Evolutionary conservation across 1,284 basidiomycete genomes (phyloP).

Genomic region (Cutaneotrichosporon curvatum): DNA sequence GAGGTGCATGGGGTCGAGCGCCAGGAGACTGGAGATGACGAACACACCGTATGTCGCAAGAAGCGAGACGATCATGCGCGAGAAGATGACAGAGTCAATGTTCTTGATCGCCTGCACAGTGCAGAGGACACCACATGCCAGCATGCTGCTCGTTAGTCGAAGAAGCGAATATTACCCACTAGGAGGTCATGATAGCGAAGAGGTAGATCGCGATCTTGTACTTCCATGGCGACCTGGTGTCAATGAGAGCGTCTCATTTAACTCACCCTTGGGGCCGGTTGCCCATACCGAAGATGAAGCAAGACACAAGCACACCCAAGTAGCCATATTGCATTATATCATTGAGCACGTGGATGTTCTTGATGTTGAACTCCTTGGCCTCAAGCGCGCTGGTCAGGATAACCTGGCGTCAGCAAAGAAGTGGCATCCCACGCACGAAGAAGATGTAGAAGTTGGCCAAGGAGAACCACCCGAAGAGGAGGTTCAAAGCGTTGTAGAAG

Average conservation of each 20-base stretch:
- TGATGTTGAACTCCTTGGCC: slow-evolving; percentile 60
- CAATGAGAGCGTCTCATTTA: background rate
- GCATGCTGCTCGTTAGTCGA: slow-evolving; percentile 23
- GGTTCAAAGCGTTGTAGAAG: slow-evolving; percentile 78
- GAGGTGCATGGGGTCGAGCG: slow-evolving; percentile 57
- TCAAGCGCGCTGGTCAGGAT: slow-evolving; percentile 85
- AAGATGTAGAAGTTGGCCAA: slow-evolving; percentile 94
- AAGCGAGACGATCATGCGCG: slow-evolving; percentile 40
- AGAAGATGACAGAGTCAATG: slow-evolving; percentile 56
- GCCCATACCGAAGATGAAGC: slow-evolving; percentile 94
- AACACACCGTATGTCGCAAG: slow-evolving; percentile 82
- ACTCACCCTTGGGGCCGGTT: slow-evolving; percentile 82
- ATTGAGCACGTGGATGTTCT: slow-evolving; percentile 12
- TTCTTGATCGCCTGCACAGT: slow-evolving; percentile 61
- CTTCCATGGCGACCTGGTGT: slow-evolving; percentile 66
- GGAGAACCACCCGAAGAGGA: slow-evolving; percentile 85
- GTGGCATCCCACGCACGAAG: slow-evolving; percentile 59
- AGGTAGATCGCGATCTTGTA: slow-evolving; percentile 72
- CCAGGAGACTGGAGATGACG: slow-evolving; percentile 67
- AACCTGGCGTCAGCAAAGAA: slow-evolving; percentile 36
- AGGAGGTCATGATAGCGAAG: slow-evolving; percentile 72
- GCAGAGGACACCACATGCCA: slow-evolving; percentile 65
- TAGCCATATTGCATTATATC: slow-evolving; percentile 62
- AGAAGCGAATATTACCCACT: slow-evolving; percentile 40
- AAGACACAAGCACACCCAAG: slow-evolving; percentile 73